Evolutionary conservation across 176 grass and related monocot species (phyloP).

Genomic region (Ananas comosus): DNA sequence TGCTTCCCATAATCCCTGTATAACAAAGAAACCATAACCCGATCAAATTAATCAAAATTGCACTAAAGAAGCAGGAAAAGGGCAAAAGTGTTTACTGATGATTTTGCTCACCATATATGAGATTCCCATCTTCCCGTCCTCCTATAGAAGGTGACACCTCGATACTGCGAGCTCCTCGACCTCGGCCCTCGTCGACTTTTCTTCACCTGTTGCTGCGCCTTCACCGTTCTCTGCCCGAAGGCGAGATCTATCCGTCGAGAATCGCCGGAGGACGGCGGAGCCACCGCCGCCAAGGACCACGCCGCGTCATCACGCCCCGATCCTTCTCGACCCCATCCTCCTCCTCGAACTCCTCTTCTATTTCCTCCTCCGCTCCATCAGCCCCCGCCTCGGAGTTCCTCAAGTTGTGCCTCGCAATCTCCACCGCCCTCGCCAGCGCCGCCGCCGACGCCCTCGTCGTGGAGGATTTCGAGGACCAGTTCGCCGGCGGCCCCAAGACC

Average conservation of each 20-base stretch:
- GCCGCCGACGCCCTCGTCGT: slow-evolving; percentile 72
- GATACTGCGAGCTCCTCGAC: slow-evolving; percentile 92
- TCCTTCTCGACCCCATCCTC: no score
- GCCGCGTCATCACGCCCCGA: not conserved
- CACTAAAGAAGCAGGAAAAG: not conserved
- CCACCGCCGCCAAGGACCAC: slow-evolving; percentile 4
- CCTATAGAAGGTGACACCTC: slow-evolving; percentile 96
- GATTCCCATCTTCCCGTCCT: slow-evolving; percentile 96
- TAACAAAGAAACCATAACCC: slow-evolving; percentile 18
- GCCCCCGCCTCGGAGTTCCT: slow-evolving; percentile 29
- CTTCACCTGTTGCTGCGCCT: slow-evolving; percentile 32
- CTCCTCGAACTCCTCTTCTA: no score
- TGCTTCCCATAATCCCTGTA: slow-evolving; percentile 98
- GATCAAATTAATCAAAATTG: not conserved
- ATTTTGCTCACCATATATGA: slow-evolving; percentile 65
- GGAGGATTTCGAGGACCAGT: slow-evolving; percentile 64
- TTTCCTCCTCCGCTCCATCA: no score
- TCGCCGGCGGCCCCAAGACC: slow-evolving; percentile 45
- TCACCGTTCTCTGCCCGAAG: slow-evolving; percentile 11
- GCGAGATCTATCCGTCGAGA: slow-evolving; percentile 13
- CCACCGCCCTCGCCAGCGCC: slow-evolving; percentile 76
- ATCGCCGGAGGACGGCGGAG: not conserved
- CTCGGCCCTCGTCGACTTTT: slow-evolving; percentile 80
- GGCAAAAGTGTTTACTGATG: not conserved
- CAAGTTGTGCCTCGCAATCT: slow-evolving; percentile 67